A percentile compares a stretch with the other conserved stretches of the same genome.
Evolutionary conservation across 225 moss, liverwort and hornwort species (phyloP).

Genomic region (Neckera pumila): DNA sequence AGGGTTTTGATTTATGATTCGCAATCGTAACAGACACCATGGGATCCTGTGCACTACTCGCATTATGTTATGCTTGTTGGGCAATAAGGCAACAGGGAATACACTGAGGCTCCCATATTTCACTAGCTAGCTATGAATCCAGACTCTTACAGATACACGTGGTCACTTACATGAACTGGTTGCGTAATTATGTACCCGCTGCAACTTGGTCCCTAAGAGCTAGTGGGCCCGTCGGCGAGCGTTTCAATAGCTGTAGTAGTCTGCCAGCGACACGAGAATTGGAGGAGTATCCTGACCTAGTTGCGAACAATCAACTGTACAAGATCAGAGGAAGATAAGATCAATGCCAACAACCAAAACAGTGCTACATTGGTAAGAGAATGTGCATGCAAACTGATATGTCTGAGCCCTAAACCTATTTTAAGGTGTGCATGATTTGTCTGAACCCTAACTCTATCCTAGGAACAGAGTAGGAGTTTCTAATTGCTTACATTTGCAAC

Average conservation of each 20-base stretch:
- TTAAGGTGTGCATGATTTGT: not conserved
- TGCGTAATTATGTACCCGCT: not conserved
- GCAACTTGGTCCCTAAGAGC: not conserved
- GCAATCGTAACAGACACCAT: not conserved
- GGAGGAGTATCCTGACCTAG: not conserved
- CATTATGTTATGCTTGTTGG: slow-evolving; percentile 8
- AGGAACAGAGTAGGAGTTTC: not conserved
- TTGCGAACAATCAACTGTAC: not conserved
- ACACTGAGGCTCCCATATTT: not conserved
- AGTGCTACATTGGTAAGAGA: not conserved
- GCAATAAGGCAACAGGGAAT: not conserved
- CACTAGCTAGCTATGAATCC: not conserved
- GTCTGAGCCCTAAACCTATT: not conserved
- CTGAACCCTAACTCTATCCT: no score
- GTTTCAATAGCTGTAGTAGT: not conserved
- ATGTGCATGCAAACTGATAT: not conserved
- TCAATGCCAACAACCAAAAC: not conserved
- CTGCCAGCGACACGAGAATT: not conserved
- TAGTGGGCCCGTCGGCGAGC: not conserved
- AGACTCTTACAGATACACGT: not conserved
- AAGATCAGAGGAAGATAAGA: not conserved
- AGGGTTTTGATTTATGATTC: not conserved
- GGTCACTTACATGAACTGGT: not conserved
- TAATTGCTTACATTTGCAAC: not conserved
- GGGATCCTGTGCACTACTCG: not conserved